Base-by-base conservation (phyloP, 1,139 yeast species). In the Scheffersomyces parashehatae region DNA sequence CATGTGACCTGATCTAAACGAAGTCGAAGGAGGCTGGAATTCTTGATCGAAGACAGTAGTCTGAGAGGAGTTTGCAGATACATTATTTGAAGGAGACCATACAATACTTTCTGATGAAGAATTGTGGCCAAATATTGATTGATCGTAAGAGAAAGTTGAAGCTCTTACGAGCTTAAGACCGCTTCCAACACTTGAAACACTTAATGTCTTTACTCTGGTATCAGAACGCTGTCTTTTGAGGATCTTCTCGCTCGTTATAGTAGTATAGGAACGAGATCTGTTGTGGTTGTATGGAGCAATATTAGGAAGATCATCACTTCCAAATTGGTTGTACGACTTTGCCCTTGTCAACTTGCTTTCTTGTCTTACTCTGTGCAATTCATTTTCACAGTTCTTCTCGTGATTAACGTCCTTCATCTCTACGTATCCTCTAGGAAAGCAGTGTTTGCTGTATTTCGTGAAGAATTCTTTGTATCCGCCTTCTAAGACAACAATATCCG, bases 401-500 rank as follows among this genome's bases (percentile, higher is more conserved):
- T 83, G 86, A 51, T 81, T 79, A 30, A 78, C 74, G 57, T 91
- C 91, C 55, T 86, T 83, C 99, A 93, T 93, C 55, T 84, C 95
- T 41, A 90, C 82, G 60, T 93, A 91, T 44, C 80, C 82, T 54
- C 80, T 86, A 2, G 97, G 97, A 47, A 62, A 71, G 60, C 97
- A 89, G 39, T 79, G 69, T 15, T 62, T 59, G 44, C 73, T 69
- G 58, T 70, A 78, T 36, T 66, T 65, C 38, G 83, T 82, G 64
- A 74, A 91, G 59, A 91, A 93, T 35, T 73, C 73, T 58, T 85
- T 83, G 70, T 93, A 93, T 6, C 99, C 99, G 31, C 98, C 99
- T 53, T 89, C 88, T 40, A 93, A 73, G 34, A 93, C 82, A 34
- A 88, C 83, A 39, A 93, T 81, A 66, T 93, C 97, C 1, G 99